Base-by-base conservation (phyloP, 257 asterid genomes). In the Solanum habrochaites region DNA sequence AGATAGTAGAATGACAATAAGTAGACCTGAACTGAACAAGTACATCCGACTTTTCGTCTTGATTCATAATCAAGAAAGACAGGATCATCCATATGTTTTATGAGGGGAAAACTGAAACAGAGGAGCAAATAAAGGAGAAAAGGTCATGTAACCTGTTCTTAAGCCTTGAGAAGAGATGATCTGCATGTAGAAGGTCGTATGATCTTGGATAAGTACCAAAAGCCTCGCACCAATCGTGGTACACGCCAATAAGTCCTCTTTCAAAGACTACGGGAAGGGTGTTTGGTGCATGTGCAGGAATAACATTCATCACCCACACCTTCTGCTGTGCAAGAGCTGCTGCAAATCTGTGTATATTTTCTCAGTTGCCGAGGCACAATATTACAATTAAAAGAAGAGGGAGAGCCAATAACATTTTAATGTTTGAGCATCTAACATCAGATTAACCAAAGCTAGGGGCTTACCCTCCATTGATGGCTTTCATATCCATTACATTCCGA, bases 221-320 rank as follows among this genome's bases (percentile, higher is more conserved):
- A 21, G 99, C 88, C 83, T 97, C 99, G 21, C 99, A 97, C 99
- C 99, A 97, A 66, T 95, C 98, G n/a, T 97, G 99, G 88, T 95
- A 95, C 67, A 92, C 23, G 83, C 99, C 99, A 71, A 95, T 11
- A 86, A 95, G 97, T 58, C 99, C 99, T 1, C 99, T 98, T 71
- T 97, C 99, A 60, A 94, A 95, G 83, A 97, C 92, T 83, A 93
- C 69, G 64, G 99, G 99, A 89, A 97, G 97, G 70, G 99, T 97
- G 85, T 97, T 95, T 16, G 97, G 97, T 84, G 98, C 95, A 87
- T 97, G 96, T 69, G 93, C 93, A 45, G 98, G 96, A 66, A 97
- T 94, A 45, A 97, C 98, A 70, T 94, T 97, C 98, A 97, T 94
- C 86, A 97, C 99, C 99, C 99, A 97, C 62, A 95, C 94, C 52